These are phyloP conservation scores for Fusarium proliferatum DNA, from an alignment of 2,329 filamentous ascomycete species.

Conservation along the genomic window DNA sequence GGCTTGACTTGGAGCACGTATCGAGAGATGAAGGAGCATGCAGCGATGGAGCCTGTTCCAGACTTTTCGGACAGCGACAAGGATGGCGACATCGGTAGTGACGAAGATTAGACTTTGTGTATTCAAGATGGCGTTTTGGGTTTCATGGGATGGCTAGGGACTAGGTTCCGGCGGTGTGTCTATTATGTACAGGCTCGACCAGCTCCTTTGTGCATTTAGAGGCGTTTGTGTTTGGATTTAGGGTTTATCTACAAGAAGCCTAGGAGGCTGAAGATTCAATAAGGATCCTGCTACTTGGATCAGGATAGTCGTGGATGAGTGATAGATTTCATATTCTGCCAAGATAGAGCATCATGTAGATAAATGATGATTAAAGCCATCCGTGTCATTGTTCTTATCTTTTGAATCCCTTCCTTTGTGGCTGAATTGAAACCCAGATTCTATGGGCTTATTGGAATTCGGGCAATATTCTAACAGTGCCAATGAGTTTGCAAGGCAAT, in stretches of 20 bases:
- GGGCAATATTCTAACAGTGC: background rate
- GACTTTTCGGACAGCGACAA: conserved; percentile 62
- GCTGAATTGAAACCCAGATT: background rate
- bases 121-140: conserved; percentile 11
- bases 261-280: background rate
- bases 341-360: conserved; percentile 27
- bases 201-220: conserved; percentile 27
- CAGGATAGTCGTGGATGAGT: background rate
- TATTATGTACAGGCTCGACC: conserved; percentile 8
- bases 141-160: background rate
- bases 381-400: background rate
- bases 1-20: conserved; percentile 92
- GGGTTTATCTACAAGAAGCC: conserved; percentile 7
- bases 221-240: conserved; percentile 27
- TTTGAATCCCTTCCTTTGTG: background rate
- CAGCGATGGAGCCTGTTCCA: conserved; percentile 65
- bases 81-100: conserved; percentile 55
- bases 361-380: conserved; percentile 9
- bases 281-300: conserved; percentile 2
- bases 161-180: background rate
- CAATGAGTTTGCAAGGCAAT: background rate
- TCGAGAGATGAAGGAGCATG: conserved; percentile 89
- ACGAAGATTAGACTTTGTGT: conserved; percentile 37
- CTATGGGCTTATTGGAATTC: background rate
- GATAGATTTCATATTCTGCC: conserved; percentile 8